Evolutionary conservation across 1,284 basidiomycete species (phyloP), one percentile per base, ranked within the genome.

Genomic region (Ganoderma resinaceum): DNA sequence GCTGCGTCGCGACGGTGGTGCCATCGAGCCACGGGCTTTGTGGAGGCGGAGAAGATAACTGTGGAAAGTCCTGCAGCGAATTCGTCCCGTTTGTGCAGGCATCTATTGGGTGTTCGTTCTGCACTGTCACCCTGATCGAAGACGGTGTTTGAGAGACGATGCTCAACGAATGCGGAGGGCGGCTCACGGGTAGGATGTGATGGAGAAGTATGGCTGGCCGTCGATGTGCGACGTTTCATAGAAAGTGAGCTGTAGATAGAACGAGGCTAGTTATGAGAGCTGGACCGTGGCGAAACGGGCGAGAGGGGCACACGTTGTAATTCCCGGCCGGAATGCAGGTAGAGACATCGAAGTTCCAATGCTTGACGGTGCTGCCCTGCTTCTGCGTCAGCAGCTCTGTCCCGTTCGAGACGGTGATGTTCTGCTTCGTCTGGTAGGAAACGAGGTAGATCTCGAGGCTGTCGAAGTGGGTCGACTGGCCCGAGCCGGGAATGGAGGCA

Each of bases 371-470:
- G 71, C 79, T 81, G 12, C 84, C 83, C 6, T 70, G 73, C 73
- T 86, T 83, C 53, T 80, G 77, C 7, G 75, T 77, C 23, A 86
- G 78, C 35, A 87, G 72, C 12, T 67, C 75, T 6, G 84, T 74
- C 9, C 83, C 83, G 33, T 77, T 71, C 18, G 85, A 82, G 26
- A 88, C 83, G 20, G 86, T 87, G 37, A 84, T 70, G 73, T 88
- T 88, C 31, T 81, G 67, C 40, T 79, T 77, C 43, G 77, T 80
- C 66, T 81, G 72, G 26, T 80, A 78, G 9, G 86, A 88, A 16
- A 85, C 80, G 38, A 87, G 80, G 72, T 83, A 89, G 52, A 88
- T 82, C 64, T 85, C 81, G 31, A 88, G 77, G 35, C 78, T 79
- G 68, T 83, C 80, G 75, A 81, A 86, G 61, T 81, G 78, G 7